These are phyloP conservation scores for Ustulina deusta DNA, from an alignment of 2,329 filamentous ascomycete genomes.

Conservation along the genomic window DNA sequence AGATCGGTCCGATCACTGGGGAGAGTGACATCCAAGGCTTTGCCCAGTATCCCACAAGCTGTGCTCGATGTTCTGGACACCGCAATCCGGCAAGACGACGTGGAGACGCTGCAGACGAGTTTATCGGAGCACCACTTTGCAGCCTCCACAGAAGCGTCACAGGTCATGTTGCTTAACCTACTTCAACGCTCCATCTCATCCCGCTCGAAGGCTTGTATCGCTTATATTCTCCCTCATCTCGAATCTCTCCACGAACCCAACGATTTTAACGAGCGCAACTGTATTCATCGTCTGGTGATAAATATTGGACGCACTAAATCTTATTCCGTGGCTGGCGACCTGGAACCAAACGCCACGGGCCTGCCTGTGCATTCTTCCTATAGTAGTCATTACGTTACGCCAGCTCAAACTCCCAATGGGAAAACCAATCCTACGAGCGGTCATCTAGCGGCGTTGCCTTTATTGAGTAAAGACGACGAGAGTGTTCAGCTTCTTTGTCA, in stretches of 20 bases:
- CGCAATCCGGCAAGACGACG: slow-evolving; percentile 77
- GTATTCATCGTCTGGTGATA: slow-evolving; percentile 91
- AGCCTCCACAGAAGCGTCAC: slow-evolving; percentile 65
- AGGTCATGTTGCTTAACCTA: slow-evolving; percentile 80
- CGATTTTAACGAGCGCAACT: slow-evolving; percentile 94
- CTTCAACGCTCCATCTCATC: slow-evolving; percentile 81
- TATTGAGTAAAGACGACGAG: slow-evolving; percentile 77
- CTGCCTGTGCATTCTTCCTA: slow-evolving; percentile 66
- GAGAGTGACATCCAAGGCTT: slow-evolving; percentile 79
- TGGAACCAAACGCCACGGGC: slow-evolving; percentile 63
- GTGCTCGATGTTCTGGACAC: slow-evolving; percentile 79
- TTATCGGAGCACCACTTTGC: slow-evolving; percentile 69
- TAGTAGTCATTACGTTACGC: slow-evolving; percentile 80
- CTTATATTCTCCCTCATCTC: slow-evolving; percentile 75
- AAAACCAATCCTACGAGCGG: slow-evolving; percentile 66
- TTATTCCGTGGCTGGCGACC: slow-evolving; percentile 58
- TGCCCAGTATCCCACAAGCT: slow-evolving; percentile 76
- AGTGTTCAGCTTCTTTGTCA: slow-evolving; percentile 75
- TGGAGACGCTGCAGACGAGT: slow-evolving; percentile 65
- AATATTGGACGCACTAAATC: slow-evolving; percentile 84
- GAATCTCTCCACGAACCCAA: slow-evolving; percentile 84
- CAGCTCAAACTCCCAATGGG: slow-evolving; percentile 72
- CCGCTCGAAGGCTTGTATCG: slow-evolving; percentile 75
- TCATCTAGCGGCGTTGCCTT: slow-evolving; percentile 73
- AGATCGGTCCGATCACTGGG: slow-evolving; percentile 78